phyloP scores from a whole-genome alignment of 2,329 filamentous ascomycete species.

The Aspergillus sp. region DNA sequence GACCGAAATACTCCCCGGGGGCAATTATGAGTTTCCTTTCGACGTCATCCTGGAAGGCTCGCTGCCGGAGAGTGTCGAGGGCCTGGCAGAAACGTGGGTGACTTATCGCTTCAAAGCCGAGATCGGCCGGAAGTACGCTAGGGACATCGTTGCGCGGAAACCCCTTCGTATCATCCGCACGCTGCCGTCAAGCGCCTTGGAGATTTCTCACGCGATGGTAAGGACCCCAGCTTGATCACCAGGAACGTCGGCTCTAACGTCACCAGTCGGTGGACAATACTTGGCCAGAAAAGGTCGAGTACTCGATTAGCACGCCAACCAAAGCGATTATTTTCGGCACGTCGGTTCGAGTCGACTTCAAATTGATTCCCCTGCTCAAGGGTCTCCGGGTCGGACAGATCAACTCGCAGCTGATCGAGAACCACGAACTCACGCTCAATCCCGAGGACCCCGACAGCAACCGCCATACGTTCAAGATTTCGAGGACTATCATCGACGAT shows the following conservation, averaged over 20 bases:
- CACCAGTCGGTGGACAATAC: constrained; percentile 74
- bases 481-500: constrained; percentile 56
- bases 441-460: constrained; percentile 35
- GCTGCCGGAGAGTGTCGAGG: constrained; percentile 79
- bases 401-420: constrained; percentile 69
- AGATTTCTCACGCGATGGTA: constrained; percentile 77
- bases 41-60: constrained; percentile 60
- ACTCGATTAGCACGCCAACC: constrained; percentile 84
- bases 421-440: constrained; percentile 55
- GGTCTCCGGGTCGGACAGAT: constrained; percentile 78
- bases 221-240: constrained; percentile 8
- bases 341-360: constrained; percentile 72
- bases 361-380: constrained; percentile 79
- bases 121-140: constrained; percentile 79
- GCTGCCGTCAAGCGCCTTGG: constrained; percentile 63
- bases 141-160: constrained; percentile 74
- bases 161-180: constrained; percentile 70
- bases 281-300: constrained; percentile 96
- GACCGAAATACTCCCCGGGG: constrained; percentile 53
- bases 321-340: constrained; percentile 93
- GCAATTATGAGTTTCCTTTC: constrained; percentile 80
- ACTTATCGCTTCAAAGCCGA: constrained; percentile 88
- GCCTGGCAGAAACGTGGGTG: constrained; percentile 73
- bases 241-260: not conserved
- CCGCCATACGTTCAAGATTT: constrained; percentile 48